These are phyloP conservation scores for Euphrasia arctica DNA, from an alignment of 305 asterid genomes.

Conservation along the genomic window DNA sequence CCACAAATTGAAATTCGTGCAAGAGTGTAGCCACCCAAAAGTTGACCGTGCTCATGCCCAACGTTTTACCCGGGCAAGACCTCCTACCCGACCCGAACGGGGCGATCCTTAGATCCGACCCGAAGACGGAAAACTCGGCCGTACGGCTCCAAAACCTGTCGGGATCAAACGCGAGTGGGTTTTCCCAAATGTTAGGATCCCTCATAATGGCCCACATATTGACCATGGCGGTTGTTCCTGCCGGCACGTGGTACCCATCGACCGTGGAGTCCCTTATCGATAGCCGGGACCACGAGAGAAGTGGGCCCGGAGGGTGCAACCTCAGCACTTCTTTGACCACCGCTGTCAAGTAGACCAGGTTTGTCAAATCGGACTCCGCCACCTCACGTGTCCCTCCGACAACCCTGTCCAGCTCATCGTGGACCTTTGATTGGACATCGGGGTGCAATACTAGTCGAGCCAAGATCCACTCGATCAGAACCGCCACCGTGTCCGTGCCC, in stretches of 20 bases:
- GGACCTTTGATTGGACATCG: slow-evolving; percentile 59
- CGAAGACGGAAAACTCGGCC: slow-evolving; percentile 39
- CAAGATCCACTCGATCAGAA: slow-evolving; percentile 75
- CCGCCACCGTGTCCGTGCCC: slow-evolving; percentile 88
- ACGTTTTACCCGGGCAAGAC: slow-evolving; percentile 68
- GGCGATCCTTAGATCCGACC: slow-evolving; percentile 72
- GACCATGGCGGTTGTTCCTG: slow-evolving; percentile 76
- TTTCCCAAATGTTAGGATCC: slow-evolving; percentile 59
- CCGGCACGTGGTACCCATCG: slow-evolving; percentile 68
- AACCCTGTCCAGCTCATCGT: slow-evolving; percentile 54
- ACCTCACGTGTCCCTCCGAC: slow-evolving; percentile 54
- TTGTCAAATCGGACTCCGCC: slow-evolving; percentile 50
- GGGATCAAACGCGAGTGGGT: slow-evolving; percentile 57
- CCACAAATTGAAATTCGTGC: slow-evolving; percentile 42
- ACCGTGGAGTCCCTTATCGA: slow-evolving; percentile 54
- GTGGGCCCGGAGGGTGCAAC: slow-evolving; percentile 89
- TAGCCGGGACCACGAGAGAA: slow-evolving; percentile 82
- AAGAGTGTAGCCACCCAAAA: slow-evolving; percentile 69
- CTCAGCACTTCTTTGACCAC: slow-evolving; percentile 73
- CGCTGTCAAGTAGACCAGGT: slow-evolving; percentile 57
- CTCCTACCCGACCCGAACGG: slow-evolving; percentile 87
- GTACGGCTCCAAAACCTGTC: slow-evolving; percentile 39
- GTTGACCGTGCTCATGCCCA: slow-evolving; percentile 61
- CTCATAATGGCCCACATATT: slow-evolving; percentile 91
- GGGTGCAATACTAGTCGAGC: slow-evolving; percentile 71